phyloP scores from a whole-genome alignment of 2,329 filamentous ascomycete genomes.

The Emericellopsis cladophorae region DNA sequence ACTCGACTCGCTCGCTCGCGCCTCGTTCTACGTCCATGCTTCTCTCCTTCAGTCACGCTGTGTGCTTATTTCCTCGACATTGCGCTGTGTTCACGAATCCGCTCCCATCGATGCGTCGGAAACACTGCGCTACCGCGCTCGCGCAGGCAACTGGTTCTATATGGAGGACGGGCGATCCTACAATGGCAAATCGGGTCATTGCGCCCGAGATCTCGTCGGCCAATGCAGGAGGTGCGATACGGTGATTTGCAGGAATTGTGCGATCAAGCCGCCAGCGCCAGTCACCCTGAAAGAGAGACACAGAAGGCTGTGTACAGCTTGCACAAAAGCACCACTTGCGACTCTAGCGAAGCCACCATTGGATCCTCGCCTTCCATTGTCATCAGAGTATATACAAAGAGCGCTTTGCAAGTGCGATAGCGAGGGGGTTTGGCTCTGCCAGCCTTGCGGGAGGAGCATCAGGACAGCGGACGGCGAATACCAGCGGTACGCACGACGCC shows the following conservation, averaged over 20 bases:
- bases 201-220: constrained; percentile 77
- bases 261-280: constrained; percentile 65
- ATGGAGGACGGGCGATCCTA: constrained; percentile 41
- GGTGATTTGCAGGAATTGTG: constrained; percentile 82
- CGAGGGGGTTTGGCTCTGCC: constrained; percentile 69
- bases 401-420: constrained; percentile 39
- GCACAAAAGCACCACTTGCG: constrained; percentile 57
- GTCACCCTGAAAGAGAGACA: constrained; percentile 60
- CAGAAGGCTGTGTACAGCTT: constrained; percentile 67
- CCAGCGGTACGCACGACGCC: constrained; percentile 28
- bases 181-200: constrained; percentile 60
- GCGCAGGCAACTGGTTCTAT: constrained; percentile 46
- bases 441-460: constrained; percentile 66
- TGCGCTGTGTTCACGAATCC: constrained; percentile 68
- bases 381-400: constrained; percentile 39
- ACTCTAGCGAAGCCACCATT: constrained; percentile 33
- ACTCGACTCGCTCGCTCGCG: constrained; percentile 69
- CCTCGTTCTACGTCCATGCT: constrained; percentile 67
- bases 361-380: constrained; percentile 31
- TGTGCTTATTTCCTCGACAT: constrained; percentile 59
- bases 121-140: constrained; percentile 42
- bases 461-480: constrained; percentile 47
- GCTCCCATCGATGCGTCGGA: constrained; percentile 40
- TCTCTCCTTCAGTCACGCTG: constrained; percentile 69
- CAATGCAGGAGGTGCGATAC: constrained; percentile 68